Percentiles rank a stretch among this genome's conserved stretches.
These are phyloP conservation scores for Gossypium lobatum DNA, from an alignment of 441 rosid species.

Conservation along the genomic window DNA sequence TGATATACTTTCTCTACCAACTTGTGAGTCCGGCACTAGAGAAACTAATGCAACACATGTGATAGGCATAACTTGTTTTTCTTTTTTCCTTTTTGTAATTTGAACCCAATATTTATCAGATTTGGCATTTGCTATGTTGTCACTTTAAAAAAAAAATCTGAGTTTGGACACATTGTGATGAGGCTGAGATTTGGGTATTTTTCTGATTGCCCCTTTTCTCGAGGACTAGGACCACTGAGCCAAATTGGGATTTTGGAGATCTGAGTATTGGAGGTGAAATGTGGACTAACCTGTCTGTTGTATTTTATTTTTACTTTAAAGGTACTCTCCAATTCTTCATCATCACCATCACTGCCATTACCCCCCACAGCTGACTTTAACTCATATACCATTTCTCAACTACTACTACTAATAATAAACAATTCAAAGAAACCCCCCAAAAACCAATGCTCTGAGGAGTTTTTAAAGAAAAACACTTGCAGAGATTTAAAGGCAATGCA, in stretches of 20 bases:
- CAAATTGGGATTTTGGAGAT: slow-evolving; percentile 14
- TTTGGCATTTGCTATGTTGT: background rate
- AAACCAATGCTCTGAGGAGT: too few relatives aligned
- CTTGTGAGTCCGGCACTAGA: slow-evolving; percentile 8
- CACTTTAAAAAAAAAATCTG: background rate
- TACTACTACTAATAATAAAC: background rate
- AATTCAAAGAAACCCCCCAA: slow-evolving; percentile 1
- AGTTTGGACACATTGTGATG: slow-evolving; percentile 19
- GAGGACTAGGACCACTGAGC: slow-evolving; percentile 34
- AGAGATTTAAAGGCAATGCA: slow-evolving; percentile 14
- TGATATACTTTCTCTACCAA: background rate
- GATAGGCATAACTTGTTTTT: slow-evolving; percentile 11
- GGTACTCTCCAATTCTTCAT: slow-evolving; percentile 4
- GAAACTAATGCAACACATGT: slow-evolving; percentile 19
- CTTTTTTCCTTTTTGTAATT: background rate
- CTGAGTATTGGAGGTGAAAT: background rate
- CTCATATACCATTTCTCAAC: slow-evolving; percentile 17
- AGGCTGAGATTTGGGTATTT: slow-evolving; percentile 14
- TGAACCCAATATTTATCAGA: slow-evolving; percentile 2
- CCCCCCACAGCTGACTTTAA: slow-evolving; percentile 31
- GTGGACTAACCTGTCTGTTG: slow-evolving; percentile 2
- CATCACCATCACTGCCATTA: slow-evolving; percentile 29
- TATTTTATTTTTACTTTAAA: background rate
- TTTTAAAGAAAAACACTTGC: slow-evolving; percentile 2
- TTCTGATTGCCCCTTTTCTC: slow-evolving; percentile 15